Conservation (phyloP, 1,284 basidiomycete genomes). For the Boletellus deceptivus region DNA sequence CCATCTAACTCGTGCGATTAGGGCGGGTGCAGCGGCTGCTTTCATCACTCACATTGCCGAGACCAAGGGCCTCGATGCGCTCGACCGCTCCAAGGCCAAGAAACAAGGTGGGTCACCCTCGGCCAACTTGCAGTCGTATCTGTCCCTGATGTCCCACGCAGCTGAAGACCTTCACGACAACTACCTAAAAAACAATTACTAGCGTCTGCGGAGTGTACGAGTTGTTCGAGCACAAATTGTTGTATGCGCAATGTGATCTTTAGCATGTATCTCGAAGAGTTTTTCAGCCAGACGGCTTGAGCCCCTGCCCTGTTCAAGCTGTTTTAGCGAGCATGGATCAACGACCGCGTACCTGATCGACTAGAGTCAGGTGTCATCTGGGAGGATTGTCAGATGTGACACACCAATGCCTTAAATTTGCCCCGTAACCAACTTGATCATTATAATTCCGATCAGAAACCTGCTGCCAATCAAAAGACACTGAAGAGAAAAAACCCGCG, state of each 20-base stretch:
- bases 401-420: too few species aligned
- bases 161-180: constrained; percentile 1
- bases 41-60: constrained; percentile 48
- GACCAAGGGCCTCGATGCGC: constrained; percentile 49
- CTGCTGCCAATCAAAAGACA: too few species aligned
- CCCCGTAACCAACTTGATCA: not conserved
- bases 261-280: not conserved
- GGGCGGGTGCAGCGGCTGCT: constrained; percentile 37
- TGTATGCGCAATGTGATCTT: not conserved
- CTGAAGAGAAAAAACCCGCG: too few species aligned
- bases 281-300: not conserved
- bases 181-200: not conserved
- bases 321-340: too few species aligned
- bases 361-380: too few species aligned
- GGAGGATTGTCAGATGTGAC: too few species aligned
- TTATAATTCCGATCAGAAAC: constrained; percentile 15
- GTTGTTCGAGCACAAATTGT: not conserved
- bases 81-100: constrained; percentile 38
- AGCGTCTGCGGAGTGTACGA: not conserved
- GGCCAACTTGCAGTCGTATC: rapidly evolving
- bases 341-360: too few species aligned
- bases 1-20: constrained; percentile 4
- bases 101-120: constrained; percentile 22
- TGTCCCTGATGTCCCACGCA: constrained; percentile 6
- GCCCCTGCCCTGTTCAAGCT: too few species aligned